Evolutionary conservation across 2,329 filamentous ascomycete species (phyloP).

Genomic region (Ophiostoma angusticollis): DNA sequence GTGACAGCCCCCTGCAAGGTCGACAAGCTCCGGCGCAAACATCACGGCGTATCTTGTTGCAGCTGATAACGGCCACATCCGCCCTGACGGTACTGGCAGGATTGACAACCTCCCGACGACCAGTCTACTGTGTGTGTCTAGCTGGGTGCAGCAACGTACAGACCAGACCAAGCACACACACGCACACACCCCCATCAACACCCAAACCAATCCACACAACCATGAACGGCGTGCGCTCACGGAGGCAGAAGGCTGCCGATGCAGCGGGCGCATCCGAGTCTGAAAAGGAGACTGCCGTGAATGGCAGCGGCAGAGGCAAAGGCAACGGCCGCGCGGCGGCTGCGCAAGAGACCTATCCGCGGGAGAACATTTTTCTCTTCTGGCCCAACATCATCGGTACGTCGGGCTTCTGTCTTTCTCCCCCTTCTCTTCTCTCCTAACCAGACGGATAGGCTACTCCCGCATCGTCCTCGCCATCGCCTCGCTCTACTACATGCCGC

Average conservation of each 20-base stretch:
- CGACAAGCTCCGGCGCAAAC: no score
- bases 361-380: constrained; percentile 72
- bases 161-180: no score
- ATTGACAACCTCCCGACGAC: no score
- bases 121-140: no score
- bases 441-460: constrained; percentile 46
- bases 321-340: constrained; percentile 22
- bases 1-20: no score
- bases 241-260: constrained; percentile 18
- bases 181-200: neutral
- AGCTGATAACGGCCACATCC: constrained; percentile 4
- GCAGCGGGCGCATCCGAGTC: no score
- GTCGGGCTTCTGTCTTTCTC: neutral
- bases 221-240: constrained; percentile 20
- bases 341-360: constrained; percentile 16
- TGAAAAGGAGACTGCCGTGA: constrained; percentile 13
- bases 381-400: constrained; percentile 70
- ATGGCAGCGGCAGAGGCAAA: constrained; percentile 21
- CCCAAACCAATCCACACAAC: neutral
- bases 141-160: no score
- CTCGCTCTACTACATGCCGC: constrained; percentile 97
- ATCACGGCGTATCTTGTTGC: neutral
- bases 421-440: neutral
- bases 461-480: constrained; percentile 73
- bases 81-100: neutral